Percentiles rank a stretch among this genome's conserved stretches.
Evolutionary conservation across 176 grass and related monocot species (phyloP).

Genomic region (Coix lacrymajobi): DNA sequence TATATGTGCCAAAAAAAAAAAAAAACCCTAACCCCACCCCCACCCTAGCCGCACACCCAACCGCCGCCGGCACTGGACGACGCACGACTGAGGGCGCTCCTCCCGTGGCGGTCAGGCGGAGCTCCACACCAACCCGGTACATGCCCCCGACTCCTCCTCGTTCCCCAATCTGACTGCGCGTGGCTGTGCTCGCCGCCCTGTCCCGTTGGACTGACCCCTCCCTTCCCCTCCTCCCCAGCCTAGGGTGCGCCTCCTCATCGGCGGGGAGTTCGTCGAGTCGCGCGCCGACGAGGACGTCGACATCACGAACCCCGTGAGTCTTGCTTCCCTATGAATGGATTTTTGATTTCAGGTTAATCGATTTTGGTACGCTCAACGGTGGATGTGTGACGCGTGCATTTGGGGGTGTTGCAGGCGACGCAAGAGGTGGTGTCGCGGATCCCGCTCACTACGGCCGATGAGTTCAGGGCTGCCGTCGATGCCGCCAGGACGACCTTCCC

Average conservation of each 20-base stretch:
- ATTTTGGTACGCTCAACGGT: background rate
- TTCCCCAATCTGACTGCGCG: background rate
- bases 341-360: background rate
- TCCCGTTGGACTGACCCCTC: background rate
- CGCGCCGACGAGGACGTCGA: constrained; percentile 59
- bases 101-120: too few relatives aligned
- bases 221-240: constrained; percentile 22
- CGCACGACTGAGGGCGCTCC: too few relatives aligned
- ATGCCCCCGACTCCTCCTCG: background rate
- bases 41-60: too few relatives aligned
- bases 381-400: background rate
- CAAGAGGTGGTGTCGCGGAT: constrained; percentile 85
- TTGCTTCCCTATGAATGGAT: background rate
- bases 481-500: constrained; percentile 74
- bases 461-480: constrained; percentile 74
- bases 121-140: constrained; percentile 45
- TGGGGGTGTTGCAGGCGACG: constrained; percentile 54
- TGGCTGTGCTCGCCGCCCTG: background rate
- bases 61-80: too few relatives aligned
- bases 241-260: constrained; percentile 75
- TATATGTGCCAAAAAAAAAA: too few relatives aligned
- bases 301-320: constrained; percentile 75
- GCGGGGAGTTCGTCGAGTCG: constrained; percentile 85
- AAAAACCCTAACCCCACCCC: too few relatives aligned
- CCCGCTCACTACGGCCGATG: constrained; percentile 78